phyloP scores from a whole-genome alignment of 176 grass and related monocot species.

The Elymus sibiricus region DNA sequence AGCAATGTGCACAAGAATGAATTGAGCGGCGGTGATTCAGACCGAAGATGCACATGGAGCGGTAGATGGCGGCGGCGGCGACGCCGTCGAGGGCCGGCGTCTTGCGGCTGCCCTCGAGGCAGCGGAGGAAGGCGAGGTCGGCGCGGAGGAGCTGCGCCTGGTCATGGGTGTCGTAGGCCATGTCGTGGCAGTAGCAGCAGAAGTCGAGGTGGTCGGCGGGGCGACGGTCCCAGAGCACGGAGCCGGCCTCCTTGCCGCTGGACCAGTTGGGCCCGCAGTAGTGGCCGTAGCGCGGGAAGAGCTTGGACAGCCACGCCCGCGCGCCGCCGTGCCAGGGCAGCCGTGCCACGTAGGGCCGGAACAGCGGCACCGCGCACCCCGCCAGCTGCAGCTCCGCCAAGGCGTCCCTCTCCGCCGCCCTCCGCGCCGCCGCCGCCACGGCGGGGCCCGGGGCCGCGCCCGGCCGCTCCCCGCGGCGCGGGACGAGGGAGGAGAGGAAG shows the following conservation, averaged over 20 bases:
- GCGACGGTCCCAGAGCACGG: constrained; percentile 86
- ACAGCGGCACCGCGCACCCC: constrained; percentile 82
- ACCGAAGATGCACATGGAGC: constrained; percentile 92
- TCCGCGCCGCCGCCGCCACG: not conserved
- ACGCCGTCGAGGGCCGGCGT: constrained; percentile 62
- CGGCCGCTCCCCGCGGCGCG: not conserved
- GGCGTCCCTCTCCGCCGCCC: not conserved
- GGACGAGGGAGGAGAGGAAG: constrained; percentile 45
- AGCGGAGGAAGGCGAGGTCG: constrained; percentile 86
- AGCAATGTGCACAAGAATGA: not conserved
- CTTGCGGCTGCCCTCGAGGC: constrained; percentile 64
- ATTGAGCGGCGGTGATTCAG: not conserved
- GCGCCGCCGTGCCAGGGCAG: constrained; percentile 86
- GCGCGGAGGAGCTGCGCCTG: constrained; percentile 87
- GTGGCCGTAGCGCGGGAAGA: constrained; percentile 92
- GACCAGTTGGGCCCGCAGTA: constrained; percentile 99
- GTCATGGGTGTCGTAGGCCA: constrained; percentile 93
- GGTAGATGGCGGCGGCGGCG: constrained; percentile 59
- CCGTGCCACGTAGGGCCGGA: constrained; percentile 84
- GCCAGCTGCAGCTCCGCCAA: constrained; percentile 35
- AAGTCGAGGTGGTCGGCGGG: constrained; percentile 92
- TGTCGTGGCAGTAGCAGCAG: constrained; percentile 99
- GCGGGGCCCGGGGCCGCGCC: not conserved
- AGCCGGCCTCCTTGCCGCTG: constrained; percentile 83
- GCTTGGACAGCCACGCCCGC: constrained; percentile 66